phyloP scores from a whole-genome alignment of 495 filamentous ascomycete species.

The Xylaria longipes region DNA sequence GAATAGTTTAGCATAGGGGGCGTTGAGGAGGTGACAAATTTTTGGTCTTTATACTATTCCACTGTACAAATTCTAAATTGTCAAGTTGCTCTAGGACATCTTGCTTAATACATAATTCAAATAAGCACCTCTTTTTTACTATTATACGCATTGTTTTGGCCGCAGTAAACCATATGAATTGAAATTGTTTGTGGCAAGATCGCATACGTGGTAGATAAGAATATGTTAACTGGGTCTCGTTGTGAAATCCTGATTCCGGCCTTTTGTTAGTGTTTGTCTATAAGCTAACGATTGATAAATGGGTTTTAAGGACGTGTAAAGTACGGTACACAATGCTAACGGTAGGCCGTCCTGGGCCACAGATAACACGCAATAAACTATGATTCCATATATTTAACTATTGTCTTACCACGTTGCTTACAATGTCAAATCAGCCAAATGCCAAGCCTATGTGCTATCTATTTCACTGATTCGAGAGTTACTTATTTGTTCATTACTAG shows the following conservation, averaged over 20 bases:
- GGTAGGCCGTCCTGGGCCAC: neutral
- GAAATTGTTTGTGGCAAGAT: neutral
- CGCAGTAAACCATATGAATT: neutral
- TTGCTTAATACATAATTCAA: constrained; percentile 17
- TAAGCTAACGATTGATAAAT: no score
- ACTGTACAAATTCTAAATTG: neutral
- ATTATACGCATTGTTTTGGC: neutral
- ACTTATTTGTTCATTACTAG: no score
- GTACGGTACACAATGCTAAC: neutral
- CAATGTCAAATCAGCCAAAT: neutral
- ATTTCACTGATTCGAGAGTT: no score
- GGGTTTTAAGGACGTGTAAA: neutral
- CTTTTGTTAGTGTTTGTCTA: neutral
- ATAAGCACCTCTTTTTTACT: neutral
- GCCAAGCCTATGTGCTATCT: neutral
- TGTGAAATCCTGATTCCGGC: neutral
- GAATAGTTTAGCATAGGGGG: neutral
- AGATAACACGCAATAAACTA: neutral
- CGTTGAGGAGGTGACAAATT: constrained; percentile 5
- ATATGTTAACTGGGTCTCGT: neutral
- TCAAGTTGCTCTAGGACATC: constrained; percentile 3
- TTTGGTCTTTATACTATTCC: constrained; percentile 4
- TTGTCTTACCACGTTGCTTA: neutral
- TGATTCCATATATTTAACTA: neutral
- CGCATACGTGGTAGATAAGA: neutral